Percentiles rank a stretch among this genome's conserved stretches.
Evolutionary conservation across 2,329 filamentous ascomycete genomes (phyloP).

Genomic region (Cyclaneusma minus): DNA sequence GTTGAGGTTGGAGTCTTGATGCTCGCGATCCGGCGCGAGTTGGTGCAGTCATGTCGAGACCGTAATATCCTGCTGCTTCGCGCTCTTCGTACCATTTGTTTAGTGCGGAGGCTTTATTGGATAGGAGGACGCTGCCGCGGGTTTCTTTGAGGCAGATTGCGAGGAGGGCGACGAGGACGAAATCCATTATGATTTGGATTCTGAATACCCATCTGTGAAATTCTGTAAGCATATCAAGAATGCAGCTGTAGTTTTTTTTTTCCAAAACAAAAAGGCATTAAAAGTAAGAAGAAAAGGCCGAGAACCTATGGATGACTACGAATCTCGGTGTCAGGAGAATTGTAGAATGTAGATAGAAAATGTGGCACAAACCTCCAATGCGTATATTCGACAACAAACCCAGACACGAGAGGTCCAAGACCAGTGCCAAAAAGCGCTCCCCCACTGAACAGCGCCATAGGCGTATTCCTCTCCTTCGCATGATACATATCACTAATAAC

Average conservation of each 20-base stretch:
- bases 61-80: constrained; percentile 37
- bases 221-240: too few relatives aligned
- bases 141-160: constrained; percentile 67
- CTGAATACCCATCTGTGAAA: constrained; percentile 91
- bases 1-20: neutral
- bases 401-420: constrained; percentile 56
- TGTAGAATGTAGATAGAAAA: too few relatives aligned
- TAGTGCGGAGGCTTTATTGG: constrained; percentile 54
- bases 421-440: constrained; percentile 66
- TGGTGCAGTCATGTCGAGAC: constrained; percentile 30
- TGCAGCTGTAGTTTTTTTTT: too few relatives aligned
- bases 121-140: constrained; percentile 63
- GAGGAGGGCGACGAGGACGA: constrained; percentile 46
- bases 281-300: too few relatives aligned
- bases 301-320: too few relatives aligned
- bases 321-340: too few relatives aligned
- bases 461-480: constrained; percentile 64
- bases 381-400: constrained; percentile 50
- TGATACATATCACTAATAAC: constrained; percentile 79
- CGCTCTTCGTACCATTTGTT: constrained; percentile 68
- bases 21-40: constrained; percentile 5
- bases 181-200: constrained; percentile 60
- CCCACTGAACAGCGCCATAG: constrained; percentile 82
- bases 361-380: too few relatives aligned
- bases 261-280: too few relatives aligned